A percentile compares a stretch with the other conserved stretches of the same genome.
phyloP scores from a whole-genome alignment of 257 asterid genomes.

The Petunia secreta region DNA sequence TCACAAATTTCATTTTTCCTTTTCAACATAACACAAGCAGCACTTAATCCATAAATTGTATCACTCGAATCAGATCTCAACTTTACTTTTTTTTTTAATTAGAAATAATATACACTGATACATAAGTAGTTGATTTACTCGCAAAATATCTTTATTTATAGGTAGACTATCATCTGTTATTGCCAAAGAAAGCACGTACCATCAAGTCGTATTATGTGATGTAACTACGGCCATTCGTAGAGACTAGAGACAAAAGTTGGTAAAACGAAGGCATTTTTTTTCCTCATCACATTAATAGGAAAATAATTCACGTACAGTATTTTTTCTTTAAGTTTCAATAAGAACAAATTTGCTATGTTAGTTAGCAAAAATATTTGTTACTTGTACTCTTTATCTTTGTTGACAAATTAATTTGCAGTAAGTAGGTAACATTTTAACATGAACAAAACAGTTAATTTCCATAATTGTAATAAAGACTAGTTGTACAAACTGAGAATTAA shows the following conservation, averaged over 20 bases:
- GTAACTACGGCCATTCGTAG: background rate
- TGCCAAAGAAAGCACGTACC: slow-evolving; percentile 11
- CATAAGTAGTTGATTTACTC: background rate
- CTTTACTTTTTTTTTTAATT: no score
- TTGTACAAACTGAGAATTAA: background rate
- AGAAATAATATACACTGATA: no score
- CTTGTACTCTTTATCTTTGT: background rate
- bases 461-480: background rate
- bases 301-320: background rate
- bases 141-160: background rate
- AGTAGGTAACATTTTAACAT: no score
- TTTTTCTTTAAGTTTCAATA: background rate
- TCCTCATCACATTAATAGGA: background rate
- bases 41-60: no score
- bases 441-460: background rate
- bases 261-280: background rate
- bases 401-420: background rate
- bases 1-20: no score
- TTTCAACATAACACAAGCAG: no score
- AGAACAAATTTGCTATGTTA: background rate
- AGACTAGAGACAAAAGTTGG: slow-evolving; percentile 3
- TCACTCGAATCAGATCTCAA: no score
- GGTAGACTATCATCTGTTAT: background rate
- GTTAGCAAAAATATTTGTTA: background rate
- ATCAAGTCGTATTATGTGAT: background rate